phyloP scores from a whole-genome alignment of 345 rosid species.

The Moricandia arvensis region DNA sequence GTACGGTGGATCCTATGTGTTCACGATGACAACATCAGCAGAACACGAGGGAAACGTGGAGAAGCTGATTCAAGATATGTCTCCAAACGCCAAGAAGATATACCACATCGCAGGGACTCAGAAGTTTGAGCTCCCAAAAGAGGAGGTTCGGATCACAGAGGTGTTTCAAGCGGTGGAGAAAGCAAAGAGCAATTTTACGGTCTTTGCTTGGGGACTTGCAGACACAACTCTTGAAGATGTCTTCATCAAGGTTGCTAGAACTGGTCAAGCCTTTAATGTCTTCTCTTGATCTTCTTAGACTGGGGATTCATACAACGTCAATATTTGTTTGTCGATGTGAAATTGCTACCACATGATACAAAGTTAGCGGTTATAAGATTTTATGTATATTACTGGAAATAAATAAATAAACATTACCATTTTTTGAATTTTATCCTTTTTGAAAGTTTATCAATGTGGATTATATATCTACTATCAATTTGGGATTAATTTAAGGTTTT shows the following conservation, averaged over 20 bases:
- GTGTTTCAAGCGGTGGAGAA: constrained; percentile 80
- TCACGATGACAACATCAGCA: constrained; percentile 75
- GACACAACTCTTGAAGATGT: constrained; percentile 97
- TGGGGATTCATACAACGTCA: neutral
- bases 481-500: too few relatives aligned
- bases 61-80: constrained; percentile 53
- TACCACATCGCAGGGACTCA: constrained; percentile 91
- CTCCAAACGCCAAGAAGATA: constrained; percentile 68
- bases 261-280: constrained; percentile 49
- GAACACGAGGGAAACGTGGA: constrained; percentile 67
- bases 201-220: constrained; percentile 92
- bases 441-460: neutral
- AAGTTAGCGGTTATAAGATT: neutral
- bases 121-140: constrained; percentile 90
- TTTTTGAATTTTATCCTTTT: neutral
- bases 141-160: constrained; percentile 64
- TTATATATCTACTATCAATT: too few relatives aligned
- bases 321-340: constrained; percentile 7
- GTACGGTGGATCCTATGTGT: constrained; percentile 84
- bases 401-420: neutral
- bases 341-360: neutral
- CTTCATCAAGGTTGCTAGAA: constrained; percentile 85
- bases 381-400: constrained; percentile 14
- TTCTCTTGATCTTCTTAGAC: constrained; percentile 44
- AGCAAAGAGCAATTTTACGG: constrained; percentile 70